Percentiles rank a stretch among this genome's conserved stretches.
Conservation (phyloP, 495 filamentous ascomycete species). For the Chaetomium tenue region DNA sequence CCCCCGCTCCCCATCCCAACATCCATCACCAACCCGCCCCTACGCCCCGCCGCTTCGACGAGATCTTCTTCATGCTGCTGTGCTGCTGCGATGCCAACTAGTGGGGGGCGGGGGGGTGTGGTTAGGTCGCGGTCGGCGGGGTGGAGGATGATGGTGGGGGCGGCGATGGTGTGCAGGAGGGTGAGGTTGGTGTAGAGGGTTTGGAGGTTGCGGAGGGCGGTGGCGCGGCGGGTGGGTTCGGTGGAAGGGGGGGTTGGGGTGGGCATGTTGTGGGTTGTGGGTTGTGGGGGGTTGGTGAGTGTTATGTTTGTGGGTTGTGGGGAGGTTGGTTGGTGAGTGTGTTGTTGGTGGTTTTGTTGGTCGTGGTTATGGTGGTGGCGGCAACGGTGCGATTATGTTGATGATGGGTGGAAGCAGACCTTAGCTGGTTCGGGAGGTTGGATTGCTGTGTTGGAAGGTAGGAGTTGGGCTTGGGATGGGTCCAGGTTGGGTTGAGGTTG, state of each 20-base stretch:
- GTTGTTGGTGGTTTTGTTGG: too few relatives aligned
- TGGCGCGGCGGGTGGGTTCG: neutral
- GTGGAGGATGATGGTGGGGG: slow-evolving; percentile 28
- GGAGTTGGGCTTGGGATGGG: too few relatives aligned
- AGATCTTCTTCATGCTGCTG: slow-evolving; percentile 32
- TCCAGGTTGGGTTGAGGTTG: neutral
- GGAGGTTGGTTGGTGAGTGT: too few relatives aligned
- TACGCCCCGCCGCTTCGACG: slow-evolving; percentile 24
- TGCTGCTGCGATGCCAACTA: slow-evolving; percentile 24
- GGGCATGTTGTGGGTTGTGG: neutral
- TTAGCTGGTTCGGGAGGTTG: too few relatives aligned
- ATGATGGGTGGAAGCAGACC: too few relatives aligned
- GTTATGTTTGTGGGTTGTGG: too few relatives aligned
- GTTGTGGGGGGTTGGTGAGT: too few relatives aligned
- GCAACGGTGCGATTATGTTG: too few relatives aligned
- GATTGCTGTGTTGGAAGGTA: too few relatives aligned
- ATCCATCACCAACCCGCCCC: slow-evolving; percentile 30
- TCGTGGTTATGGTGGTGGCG: too few relatives aligned
- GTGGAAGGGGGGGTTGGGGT: neutral
- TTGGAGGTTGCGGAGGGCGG: slow-evolving; percentile 13
- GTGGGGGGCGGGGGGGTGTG: slow-evolving; percentile 14
- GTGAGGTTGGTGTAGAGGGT: slow-evolving; percentile 31
- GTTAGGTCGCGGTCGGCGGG: slow-evolving; percentile 21
- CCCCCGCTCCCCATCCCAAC: too few relatives aligned
- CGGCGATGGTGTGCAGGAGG: slow-evolving; percentile 25